Percentiles rank a stretch among this genome's conserved stretches.
Evolutionary conservation across 1,284 basidiomycete genomes (phyloP).

Genomic region (Puccinia triticina): DNA sequence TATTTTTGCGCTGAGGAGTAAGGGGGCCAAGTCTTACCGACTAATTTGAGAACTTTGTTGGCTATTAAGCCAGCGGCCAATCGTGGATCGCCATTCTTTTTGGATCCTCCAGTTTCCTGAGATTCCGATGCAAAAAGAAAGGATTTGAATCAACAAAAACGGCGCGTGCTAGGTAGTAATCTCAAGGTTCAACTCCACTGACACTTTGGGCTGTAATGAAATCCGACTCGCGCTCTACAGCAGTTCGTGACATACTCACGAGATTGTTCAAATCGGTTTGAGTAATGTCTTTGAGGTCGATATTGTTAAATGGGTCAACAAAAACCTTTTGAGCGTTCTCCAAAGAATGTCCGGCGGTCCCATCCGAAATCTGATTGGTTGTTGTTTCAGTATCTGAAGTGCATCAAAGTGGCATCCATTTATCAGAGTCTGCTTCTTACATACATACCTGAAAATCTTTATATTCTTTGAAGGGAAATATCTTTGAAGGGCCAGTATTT

Average conservation of each 20-base stretch:
- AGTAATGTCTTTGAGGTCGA: neutral
- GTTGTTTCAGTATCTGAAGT: neutral
- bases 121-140: neutral
- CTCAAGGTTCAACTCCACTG: neutral
- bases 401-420: neutral
- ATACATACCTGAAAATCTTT: slow-evolving; percentile 10
- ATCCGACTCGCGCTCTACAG: neutral
- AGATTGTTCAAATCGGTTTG: neutral
- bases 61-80: neutral
- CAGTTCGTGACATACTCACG: neutral
- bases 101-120: neutral
- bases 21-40: neutral
- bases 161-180: neutral
- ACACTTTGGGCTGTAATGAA: too few relatives aligned
- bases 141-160: neutral
- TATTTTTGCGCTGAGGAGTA: too few relatives aligned
- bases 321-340: slow-evolving; percentile 1
- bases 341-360: neutral
- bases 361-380: neutral
- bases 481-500: neutral
- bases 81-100: neutral
- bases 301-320: neutral
- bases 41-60: slow-evolving; percentile 4
- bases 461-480: neutral
- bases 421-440: neutral